Conservation (phyloP, 345 rosid genomes). For the Eucalyptus curtisii region DNA sequence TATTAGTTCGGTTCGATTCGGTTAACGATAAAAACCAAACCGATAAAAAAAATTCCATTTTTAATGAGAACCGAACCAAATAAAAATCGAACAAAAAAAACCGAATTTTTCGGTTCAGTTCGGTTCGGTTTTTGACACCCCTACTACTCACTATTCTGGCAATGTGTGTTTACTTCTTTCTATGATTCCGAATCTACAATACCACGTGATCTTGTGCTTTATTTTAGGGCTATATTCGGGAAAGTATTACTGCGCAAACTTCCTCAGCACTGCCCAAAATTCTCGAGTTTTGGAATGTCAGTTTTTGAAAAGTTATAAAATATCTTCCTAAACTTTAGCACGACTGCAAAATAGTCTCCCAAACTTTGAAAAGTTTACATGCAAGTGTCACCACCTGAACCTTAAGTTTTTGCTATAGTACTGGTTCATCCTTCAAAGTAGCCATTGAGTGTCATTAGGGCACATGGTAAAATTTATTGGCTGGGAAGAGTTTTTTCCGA, state of each 20-base stretch:
- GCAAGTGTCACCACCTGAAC: neutral
- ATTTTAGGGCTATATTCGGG: neutral
- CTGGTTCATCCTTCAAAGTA: neutral
- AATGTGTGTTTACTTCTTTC: neutral
- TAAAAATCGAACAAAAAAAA: no score
- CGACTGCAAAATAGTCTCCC: neutral
- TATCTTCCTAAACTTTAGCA: neutral
- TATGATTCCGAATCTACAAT: neutral
- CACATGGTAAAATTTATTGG: no score
- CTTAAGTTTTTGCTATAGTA: neutral
- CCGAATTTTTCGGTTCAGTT: rapidly evolving
- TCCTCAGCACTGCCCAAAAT: neutral
- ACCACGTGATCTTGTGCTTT: neutral
- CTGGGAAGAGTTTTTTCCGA: no score
- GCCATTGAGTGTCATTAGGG: neutral
- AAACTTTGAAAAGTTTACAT: neutral
- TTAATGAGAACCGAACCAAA: no score
- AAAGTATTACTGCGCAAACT: neutral
- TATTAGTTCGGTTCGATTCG: no score
- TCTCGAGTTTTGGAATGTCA: neutral
- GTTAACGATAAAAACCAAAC: no score
- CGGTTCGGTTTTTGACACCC: no score
- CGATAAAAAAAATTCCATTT: no score
- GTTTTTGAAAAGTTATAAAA: neutral
- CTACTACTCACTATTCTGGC: neutral